Evolutionary conservation across 2,329 filamentous ascomycete species (phyloP).

Genomic region (Drechslerella coelobrocha): DNA sequence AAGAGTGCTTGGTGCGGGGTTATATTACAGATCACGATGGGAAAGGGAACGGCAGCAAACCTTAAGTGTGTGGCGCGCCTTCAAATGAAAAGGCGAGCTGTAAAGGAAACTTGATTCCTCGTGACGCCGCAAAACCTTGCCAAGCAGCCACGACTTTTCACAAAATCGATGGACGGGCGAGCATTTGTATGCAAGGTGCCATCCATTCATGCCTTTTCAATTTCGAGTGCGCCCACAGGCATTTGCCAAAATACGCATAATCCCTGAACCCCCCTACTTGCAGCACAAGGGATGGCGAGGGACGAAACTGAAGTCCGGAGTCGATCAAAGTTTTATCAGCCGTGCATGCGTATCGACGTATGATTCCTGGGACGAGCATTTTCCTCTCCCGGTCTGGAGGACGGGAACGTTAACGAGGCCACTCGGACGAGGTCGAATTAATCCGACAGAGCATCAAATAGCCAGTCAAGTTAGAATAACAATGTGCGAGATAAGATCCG

Average conservation of each 20-base stretch:
- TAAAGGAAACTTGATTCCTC: constrained; percentile 42
- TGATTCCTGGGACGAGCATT: not conserved
- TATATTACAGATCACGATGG: constrained; percentile 41
- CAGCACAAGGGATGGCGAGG: constrained; percentile 28
- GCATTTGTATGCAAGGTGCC: constrained; percentile 31
- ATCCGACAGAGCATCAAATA: constrained; percentile 30
- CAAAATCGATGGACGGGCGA: constrained; percentile 25
- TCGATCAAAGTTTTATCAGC: not conserved
- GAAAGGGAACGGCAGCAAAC: constrained; percentile 4
- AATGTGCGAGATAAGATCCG: constrained; percentile 41
- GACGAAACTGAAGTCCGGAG: constrained; percentile 5
- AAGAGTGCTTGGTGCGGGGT: constrained; percentile 49
- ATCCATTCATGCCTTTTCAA: constrained; percentile 15
- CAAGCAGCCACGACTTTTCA: constrained; percentile 36
- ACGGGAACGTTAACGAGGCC: constrained; percentile 1
- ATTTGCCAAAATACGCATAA: constrained; percentile 47
- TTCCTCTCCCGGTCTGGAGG: not conserved
- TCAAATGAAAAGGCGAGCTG: constrained; percentile 39
- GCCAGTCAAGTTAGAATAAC: constrained; percentile 1
- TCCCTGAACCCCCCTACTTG: constrained; percentile 34
- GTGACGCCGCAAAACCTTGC: constrained; percentile 45
- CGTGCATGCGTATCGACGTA: constrained; percentile 28
- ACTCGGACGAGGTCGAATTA: constrained; percentile 18
- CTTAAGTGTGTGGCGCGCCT: constrained; percentile 40
- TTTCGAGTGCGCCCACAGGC: constrained; percentile 33